These are phyloP conservation scores for Cenchrus purpureus DNA, from an alignment of 176 grass and related monocot species.

Conservation along the genomic window DNA sequence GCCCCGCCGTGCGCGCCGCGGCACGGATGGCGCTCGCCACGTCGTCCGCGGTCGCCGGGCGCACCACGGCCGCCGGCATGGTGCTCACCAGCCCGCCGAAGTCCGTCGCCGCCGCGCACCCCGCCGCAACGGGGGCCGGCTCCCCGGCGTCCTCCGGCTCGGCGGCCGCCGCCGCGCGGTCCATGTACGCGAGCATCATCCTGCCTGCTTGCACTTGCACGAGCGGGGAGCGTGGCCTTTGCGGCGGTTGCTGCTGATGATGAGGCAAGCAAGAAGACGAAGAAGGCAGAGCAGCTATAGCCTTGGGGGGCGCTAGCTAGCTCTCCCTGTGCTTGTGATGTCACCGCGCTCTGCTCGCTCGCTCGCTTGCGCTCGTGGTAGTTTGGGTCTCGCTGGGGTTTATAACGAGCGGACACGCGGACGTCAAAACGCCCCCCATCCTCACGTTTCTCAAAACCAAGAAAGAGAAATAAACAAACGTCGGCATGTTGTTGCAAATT, in stretches of 20 bases:
- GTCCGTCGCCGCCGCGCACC: slow-evolving; percentile 58
- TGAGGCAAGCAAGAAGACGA: not conserved
- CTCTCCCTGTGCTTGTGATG: not conserved
- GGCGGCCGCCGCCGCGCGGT: slow-evolving; percentile 53
- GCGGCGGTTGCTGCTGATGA: not conserved
- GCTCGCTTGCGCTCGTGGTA: not conserved
- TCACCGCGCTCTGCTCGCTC: not conserved
- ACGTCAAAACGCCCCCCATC: slow-evolving; percentile 9
- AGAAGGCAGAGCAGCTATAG: slow-evolving; percentile 23
- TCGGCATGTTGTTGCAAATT: not conserved
- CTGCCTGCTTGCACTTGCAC: not conserved
- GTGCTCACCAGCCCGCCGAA: slow-evolving; percentile 68
- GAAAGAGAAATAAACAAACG: not conserved
- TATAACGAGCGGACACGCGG: slow-evolving; percentile 49
- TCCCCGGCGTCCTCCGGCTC: slow-evolving; percentile 46
- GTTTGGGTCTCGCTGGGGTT: slow-evolving; percentile 38
- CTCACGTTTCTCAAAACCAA: slow-evolving; percentile 31
- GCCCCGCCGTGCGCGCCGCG: slow-evolving; percentile 35
- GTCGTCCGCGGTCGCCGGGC: slow-evolving; percentile 60
- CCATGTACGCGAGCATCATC: slow-evolving; percentile 83
- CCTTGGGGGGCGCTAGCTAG: too few species aligned
- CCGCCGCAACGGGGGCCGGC: slow-evolving; percentile 28
- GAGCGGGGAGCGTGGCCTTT: not conserved
- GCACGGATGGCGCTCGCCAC: slow-evolving; percentile 61
- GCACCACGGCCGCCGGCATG: slow-evolving; percentile 57